These are phyloP conservation scores for Crithidia fasciculata DNA, from an alignment of 208 protist species.

Conservation along the genomic window DNA sequence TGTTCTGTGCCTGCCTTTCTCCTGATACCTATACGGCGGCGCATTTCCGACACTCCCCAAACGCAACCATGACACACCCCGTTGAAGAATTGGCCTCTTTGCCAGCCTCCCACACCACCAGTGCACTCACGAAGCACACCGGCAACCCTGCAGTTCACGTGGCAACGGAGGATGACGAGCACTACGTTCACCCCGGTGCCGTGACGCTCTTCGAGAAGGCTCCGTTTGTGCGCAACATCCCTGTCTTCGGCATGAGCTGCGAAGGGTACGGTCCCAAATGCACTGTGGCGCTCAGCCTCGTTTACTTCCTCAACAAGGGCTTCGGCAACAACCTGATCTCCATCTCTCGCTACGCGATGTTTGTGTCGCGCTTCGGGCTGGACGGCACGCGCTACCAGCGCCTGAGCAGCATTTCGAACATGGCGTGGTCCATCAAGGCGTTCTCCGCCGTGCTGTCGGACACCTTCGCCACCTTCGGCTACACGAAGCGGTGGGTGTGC, in stretches of 20 bases:
- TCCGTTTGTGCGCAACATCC: slow-evolving; percentile 35
- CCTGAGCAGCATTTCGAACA: slow-evolving; percentile 39
- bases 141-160: neutral
- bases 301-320: slow-evolving; percentile 57
- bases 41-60: too few relatives aligned
- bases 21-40: too few relatives aligned
- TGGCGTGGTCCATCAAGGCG: slow-evolving; percentile 68
- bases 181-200: slow-evolving; percentile 38
- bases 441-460: slow-evolving; percentile 57
- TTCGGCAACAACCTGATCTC: slow-evolving; percentile 47
- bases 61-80: neutral
- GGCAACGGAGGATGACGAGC: neutral
- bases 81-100: neutral
- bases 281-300: slow-evolving; percentile 35
- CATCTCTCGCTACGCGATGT: slow-evolving; percentile 46
- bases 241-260: slow-evolving; percentile 41
- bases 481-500: slow-evolving; percentile 71
- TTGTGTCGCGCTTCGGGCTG: slow-evolving; percentile 44
- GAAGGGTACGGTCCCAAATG: slow-evolving; percentile 46
- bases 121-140: too few relatives aligned
- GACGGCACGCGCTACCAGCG: slow-evolving; percentile 48
- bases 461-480: slow-evolving; percentile 53
- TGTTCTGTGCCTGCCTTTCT: too few relatives aligned
- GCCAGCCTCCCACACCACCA: neutral
- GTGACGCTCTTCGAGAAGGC: slow-evolving; percentile 25